phyloP scores from a whole-genome alignment of 2,329 filamentous ascomycete genomes.

The Aspergillus sp. region DNA sequence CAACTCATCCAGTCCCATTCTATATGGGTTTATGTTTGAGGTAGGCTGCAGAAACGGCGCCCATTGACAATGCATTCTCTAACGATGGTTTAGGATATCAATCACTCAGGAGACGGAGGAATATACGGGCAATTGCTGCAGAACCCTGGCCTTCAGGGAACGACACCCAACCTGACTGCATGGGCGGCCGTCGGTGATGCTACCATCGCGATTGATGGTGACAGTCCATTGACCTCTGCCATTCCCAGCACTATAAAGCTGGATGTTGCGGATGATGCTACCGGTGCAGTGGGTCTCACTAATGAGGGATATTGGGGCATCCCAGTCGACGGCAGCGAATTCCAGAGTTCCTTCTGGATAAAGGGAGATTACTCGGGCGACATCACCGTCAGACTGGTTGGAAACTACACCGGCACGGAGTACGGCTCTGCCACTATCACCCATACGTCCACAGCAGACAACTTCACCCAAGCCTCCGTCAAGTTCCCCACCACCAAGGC shows the following conservation, averaged over 20 bases:
- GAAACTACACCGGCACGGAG: slow-evolving; percentile 17
- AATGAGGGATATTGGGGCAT: slow-evolving; percentile 43
- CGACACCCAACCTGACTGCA: slow-evolving; percentile 46
- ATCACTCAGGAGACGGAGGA: slow-evolving; percentile 70
- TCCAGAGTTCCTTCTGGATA: slow-evolving; percentile 27
- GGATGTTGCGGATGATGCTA: slow-evolving; percentile 25
- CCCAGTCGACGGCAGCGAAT: slow-evolving; percentile 24
- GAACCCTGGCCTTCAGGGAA: slow-evolving; percentile 69
- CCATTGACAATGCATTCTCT: too few species aligned
- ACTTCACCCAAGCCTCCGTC: slow-evolving; percentile 21
- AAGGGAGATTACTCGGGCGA: slow-evolving; percentile 23
- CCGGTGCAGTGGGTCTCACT: slow-evolving; percentile 39
- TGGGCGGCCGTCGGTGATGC: slow-evolving; percentile 51
- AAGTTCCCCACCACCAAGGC: slow-evolving; percentile 21
- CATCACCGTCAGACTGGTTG: slow-evolving; percentile 22
- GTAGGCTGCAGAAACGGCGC: slow-evolving; percentile 18
- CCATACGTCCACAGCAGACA: slow-evolving; percentile 14
- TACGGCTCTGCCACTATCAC: slow-evolving; percentile 22
- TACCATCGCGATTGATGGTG: slow-evolving; percentile 51
- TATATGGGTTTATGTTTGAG: slow-evolving; percentile 50
- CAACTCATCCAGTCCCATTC: slow-evolving; percentile 41
- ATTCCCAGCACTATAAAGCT: slow-evolving; percentile 55
- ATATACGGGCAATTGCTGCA: slow-evolving; percentile 71
- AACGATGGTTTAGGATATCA: slow-evolving; percentile 55
- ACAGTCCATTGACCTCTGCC: slow-evolving; percentile 53